A percentile compares a stretch with the other conserved stretches of the same genome.
Evolutionary conservation across 1,139 yeast genomes (phyloP).

Genomic region (Hyphopichia buzzinii): DNA sequence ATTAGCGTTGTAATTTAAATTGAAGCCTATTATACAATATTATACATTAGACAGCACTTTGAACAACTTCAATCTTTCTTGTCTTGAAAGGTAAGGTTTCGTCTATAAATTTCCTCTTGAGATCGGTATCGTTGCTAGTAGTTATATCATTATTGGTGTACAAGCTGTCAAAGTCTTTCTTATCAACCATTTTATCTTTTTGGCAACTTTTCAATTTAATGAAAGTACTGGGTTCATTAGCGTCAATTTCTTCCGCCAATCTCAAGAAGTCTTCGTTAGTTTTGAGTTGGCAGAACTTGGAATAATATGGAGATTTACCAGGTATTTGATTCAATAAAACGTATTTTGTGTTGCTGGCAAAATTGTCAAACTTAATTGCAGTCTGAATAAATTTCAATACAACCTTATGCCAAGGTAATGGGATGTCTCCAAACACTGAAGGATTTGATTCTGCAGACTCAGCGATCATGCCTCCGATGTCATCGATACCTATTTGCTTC

Average conservation of each 20-base stretch:
- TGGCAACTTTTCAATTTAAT: constrained; percentile 35
- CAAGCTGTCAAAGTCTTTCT: constrained; percentile 16
- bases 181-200: constrained; percentile 24
- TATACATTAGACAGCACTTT: not conserved
- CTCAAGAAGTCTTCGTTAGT: constrained; percentile 49
- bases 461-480: constrained; percentile 88
- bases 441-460: constrained; percentile 87
- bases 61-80: not conserved
- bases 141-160: constrained; percentile 1
- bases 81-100: not conserved
- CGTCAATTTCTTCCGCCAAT: constrained; percentile 24
- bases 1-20: not conserved
- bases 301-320: constrained; percentile 66
- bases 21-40: too few relatives aligned
- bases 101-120: not conserved
- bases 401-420: constrained; percentile 55
- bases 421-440: constrained; percentile 57
- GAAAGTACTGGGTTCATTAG: constrained; percentile 29
- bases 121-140: not conserved
- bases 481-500: constrained; percentile 47
- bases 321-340: constrained; percentile 77
- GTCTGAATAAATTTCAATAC: constrained; percentile 56
- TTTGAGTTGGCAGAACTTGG: constrained; percentile 55
- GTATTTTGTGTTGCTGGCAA: constrained; percentile 73
- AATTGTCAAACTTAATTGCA: constrained; percentile 58